A percentile compares a stretch with the other conserved stretches of the same genome.
phyloP scores from a whole-genome alignment of 352 stramenopile genomes.

The Phytophthora lateralis region DNA sequence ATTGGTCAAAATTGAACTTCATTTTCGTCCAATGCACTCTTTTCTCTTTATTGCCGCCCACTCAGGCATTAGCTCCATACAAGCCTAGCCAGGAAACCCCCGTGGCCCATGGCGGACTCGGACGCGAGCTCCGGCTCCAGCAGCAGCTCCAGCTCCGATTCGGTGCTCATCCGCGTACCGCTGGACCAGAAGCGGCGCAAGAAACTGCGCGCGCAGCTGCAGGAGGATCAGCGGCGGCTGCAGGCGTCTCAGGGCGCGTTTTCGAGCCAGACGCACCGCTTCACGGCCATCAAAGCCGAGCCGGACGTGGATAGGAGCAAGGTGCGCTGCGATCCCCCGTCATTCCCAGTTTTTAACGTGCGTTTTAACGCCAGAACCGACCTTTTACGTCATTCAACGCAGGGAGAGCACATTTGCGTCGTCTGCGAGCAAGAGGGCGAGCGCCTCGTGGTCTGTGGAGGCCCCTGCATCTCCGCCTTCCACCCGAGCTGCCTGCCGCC shows the following conservation, averaged over 20 bases:
- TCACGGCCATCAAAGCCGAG: slow-evolving; percentile 5
- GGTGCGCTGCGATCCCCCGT: slow-evolving; percentile 7
- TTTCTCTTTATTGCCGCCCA: background rate
- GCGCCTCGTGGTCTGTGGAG: slow-evolving; percentile 56
- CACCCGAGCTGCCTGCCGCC: slow-evolving; percentile 54
- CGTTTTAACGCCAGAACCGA: slow-evolving; percentile 5
- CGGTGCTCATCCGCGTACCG: slow-evolving; percentile 74
- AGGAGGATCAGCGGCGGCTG: slow-evolving; percentile 41
- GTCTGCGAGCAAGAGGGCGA: slow-evolving; percentile 69
- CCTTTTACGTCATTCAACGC: slow-evolving; percentile 2
- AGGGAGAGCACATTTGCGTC: slow-evolving; percentile 72
- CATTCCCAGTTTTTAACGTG: slow-evolving; percentile 4
- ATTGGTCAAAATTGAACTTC: background rate
- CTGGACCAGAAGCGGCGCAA: slow-evolving; percentile 65
- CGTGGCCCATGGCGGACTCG: slow-evolving; percentile 31
- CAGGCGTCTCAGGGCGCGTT: slow-evolving; percentile 5
- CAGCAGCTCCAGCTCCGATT: slow-evolving; percentile 73
- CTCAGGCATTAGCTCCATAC: background rate
- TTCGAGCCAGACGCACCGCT: background rate
- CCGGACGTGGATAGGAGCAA: slow-evolving; percentile 26
- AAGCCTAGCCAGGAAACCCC: slow-evolving; percentile 6
- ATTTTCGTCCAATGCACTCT: background rate
- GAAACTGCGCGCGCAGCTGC: slow-evolving; percentile 61
- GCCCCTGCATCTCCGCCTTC: slow-evolving; percentile 79
- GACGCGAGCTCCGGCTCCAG: slow-evolving; percentile 58